Base-by-base conservation (phyloP, 306 rosid genomes). In the Delonix regia region DNA sequence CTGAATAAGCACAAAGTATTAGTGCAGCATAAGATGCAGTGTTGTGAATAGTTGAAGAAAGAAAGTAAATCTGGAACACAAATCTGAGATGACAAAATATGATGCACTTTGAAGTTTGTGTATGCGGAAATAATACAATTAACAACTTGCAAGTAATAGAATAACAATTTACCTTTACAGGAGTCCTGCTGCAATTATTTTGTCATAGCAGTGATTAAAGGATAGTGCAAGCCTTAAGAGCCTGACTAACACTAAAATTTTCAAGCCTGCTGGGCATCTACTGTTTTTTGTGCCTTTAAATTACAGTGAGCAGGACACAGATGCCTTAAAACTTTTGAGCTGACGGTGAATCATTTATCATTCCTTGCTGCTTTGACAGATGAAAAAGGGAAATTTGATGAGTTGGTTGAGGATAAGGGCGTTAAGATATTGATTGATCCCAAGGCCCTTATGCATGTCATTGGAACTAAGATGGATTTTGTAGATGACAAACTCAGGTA, bases 391-490 rank as follows among this genome's bases (percentile, higher is more conserved):
- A 95, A 91, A 79, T 95, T 91, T 66, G 99, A 95, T 47, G 99
- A 92, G 83, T 73, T 95, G 87, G 78, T 95, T 70, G 99, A 95
- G 71, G 99, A 95, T 81, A 90, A 95, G 78, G 97, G 92, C 36
- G 98, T 95, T 71, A 95, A 89, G 89, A 83, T 95, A 78, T 81
- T 95, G 88, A 88, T 95, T 66, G 98, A 95, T 74, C 97, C 98
- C 0, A 95, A 93, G 88, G 99, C 99, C 53, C 94, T 95, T 45
- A 95, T 95, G 98, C 99, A 95, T 79, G 99, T 93, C 5, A 87
- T 95, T 80, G 98, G 99, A 77, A 95, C 99, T 21, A 88, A 91
- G 83, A 95, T 95, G 98, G 99, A 95, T 86, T 95, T 95, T 69
- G 91, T 95, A 10, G 98, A 95, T 74, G 98, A 92, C 82, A 95